phyloP scores from a whole-genome alignment of 2,329 filamentous ascomycete genomes.

The Trichoderma lentiforme region DNA sequence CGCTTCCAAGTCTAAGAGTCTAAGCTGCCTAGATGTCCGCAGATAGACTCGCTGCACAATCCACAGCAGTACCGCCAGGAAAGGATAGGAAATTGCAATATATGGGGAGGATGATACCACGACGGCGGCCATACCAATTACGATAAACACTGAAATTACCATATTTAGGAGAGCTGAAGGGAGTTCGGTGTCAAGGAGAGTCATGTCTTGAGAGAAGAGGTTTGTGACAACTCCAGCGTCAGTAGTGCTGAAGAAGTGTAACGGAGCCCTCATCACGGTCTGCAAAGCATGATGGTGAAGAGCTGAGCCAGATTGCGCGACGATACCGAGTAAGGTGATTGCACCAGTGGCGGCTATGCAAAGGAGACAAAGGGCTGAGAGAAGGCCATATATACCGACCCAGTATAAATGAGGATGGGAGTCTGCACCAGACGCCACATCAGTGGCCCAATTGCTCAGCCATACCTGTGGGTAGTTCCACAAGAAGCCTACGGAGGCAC shows the following conservation, averaged over 20 bases:
- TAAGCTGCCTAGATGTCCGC: slow-evolving; percentile 53
- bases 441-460: background rate
- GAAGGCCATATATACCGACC: background rate
- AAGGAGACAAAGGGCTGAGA: background rate
- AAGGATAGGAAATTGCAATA: background rate
- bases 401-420: background rate
- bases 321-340: background rate
- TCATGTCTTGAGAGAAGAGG: slow-evolving; percentile 45
- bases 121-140: slow-evolving; percentile 45
- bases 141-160: slow-evolving; percentile 23
- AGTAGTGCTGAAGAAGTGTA: slow-evolving; percentile 33
- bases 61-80: background rate
- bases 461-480: background rate
- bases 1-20: slow-evolving; percentile 52
- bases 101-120: slow-evolving; percentile 34
- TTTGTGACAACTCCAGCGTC: slow-evolving; percentile 42
- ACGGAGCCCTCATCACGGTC: background rate
- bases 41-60: slow-evolving; percentile 32
- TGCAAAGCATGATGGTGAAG: background rate
- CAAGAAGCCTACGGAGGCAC: too few species aligned
- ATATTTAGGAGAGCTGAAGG: slow-evolving; percentile 35
- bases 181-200: slow-evolving; percentile 39
- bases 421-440: background rate
- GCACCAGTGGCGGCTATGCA: background rate
- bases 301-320: background rate